Base-by-base conservation (phyloP, 2,329 filamentous ascomycete species). In the Fonsecaea monophora region DNA sequence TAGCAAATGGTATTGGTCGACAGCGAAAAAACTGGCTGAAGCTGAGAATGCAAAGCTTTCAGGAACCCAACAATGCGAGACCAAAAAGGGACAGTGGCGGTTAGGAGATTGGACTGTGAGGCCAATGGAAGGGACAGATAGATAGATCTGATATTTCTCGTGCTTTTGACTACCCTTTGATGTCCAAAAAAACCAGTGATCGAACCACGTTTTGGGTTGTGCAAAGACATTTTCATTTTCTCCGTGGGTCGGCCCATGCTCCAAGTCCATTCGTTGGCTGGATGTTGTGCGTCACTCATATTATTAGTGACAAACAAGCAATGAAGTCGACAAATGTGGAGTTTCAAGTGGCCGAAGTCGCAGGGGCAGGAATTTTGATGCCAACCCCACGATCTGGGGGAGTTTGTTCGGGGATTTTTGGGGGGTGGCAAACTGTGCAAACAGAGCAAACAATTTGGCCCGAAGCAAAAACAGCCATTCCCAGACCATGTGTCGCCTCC, bases 191-290 rank as follows among this genome's bases (percentile, higher is more conserved):
- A 12, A 37, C 32, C 53, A 55, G 15, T 50, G 42, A 58, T 32
- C 25, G 59, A 66, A 45, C 53, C 59, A 66, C 15, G 55, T 59
- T 54, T 55, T 59, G 62, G 15, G 60, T 21, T 50, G 45, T 18
- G 45, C 21, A 50, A 30, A 50, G 45, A 50, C 45, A 50, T 50
- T 50, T 50, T 50, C 45, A 50, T 25, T 50, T 50, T 50, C 45
- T 50, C 45, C 45, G 45, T 50, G 45, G 35, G 53, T 10, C 53
- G 30, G 53, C 30, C 30, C 10, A 55, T 34, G 30, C 53, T 55
- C 30, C 53, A 55, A 55, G 21, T 55, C 53, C 32, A 55, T 55
- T 55, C 53, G 53, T 13, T 34, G 53, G 53, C 35, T 21, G 18
- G 45, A 50, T 50, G 45, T 50, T 25, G 45, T 50, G 45, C 21